A percentile compares a stretch with the other conserved stretches of the same genome.
These are phyloP conservation scores for Backusella macrospora DNA, from an alignment of 192 early-diverging fungal species.

Conservation along the genomic window DNA sequence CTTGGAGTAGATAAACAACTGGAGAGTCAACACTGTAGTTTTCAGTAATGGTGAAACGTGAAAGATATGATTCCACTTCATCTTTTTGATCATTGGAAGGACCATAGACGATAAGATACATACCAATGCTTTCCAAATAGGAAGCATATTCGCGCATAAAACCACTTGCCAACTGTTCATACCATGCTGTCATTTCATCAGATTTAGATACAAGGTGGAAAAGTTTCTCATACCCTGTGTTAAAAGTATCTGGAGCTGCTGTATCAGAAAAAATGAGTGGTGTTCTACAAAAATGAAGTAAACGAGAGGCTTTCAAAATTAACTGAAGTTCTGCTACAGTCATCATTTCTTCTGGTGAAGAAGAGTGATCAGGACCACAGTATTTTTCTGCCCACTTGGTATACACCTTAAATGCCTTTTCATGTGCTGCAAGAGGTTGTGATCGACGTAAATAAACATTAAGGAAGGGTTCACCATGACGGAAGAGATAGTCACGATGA, in stretches of 20 bases:
- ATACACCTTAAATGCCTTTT: conserved; percentile 58
- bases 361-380: conserved; percentile 28
- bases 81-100: conserved; percentile 41
- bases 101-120: conserved; percentile 59
- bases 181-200: conserved; percentile 48
- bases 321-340: conserved; percentile 49
- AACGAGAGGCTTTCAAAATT: conserved; percentile 54
- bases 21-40: conserved; percentile 46
- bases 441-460: conserved; percentile 50
- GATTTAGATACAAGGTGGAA: conserved; percentile 18
- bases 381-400: conserved; percentile 59
- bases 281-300: conserved; percentile 65
- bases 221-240: conserved; percentile 7
- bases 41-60: conserved; percentile 47
- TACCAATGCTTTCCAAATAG: conserved; percentile 60
- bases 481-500: conserved; percentile 48
- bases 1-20: conserved; percentile 55
- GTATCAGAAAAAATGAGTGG: conserved; percentile 52
- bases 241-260: conserved; percentile 23
- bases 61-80: conserved; percentile 45
- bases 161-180: conserved; percentile 43
- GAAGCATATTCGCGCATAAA: conserved; percentile 61
- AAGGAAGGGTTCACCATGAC: conserved; percentile 58
- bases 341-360: conserved; percentile 45
- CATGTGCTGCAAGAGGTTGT: conserved; percentile 52